Conservation (phyloP, 768 basidiomycete genomes). For the Leccinum broughii region DNA sequence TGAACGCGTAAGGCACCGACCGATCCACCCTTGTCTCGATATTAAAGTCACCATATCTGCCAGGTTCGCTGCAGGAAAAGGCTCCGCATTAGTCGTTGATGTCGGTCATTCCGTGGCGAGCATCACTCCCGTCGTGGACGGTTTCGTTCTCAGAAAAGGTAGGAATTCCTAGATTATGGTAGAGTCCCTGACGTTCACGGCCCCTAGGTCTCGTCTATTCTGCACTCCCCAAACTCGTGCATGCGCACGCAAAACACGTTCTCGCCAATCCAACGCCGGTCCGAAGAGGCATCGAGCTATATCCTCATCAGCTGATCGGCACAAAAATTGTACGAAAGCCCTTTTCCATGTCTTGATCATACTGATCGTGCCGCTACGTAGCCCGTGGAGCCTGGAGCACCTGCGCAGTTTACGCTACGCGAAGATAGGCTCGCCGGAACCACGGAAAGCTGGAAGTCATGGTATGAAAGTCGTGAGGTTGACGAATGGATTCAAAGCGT, state of each 20-base stretch:
- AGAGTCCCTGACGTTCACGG: neutral
- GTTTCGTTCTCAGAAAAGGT: constrained; percentile 97
- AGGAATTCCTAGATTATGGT: neutral
- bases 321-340: constrained; percentile 59
- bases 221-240: constrained; percentile 75
- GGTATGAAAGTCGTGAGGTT: constrained; percentile 80
- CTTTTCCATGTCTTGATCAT: neutral
- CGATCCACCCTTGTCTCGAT: constrained; percentile 3
- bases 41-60: constrained; percentile 11
- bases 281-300: constrained; percentile 64
- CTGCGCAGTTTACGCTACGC: constrained; percentile 68
- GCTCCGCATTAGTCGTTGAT: constrained; percentile 95
- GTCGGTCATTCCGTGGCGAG: constrained; percentile 88
- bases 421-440: constrained; percentile 72
- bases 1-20: constrained; percentile 73
- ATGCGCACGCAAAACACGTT: constrained; percentile 72
- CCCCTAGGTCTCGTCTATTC: constrained; percentile 73
- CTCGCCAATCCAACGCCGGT: constrained; percentile 49
- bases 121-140: constrained; percentile 94
- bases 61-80: constrained; percentile 95
- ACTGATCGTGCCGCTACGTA: constrained; percentile 31
- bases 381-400: constrained; percentile 70
- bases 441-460: constrained; percentile 77
- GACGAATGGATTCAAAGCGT: constrained; percentile 94
- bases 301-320: constrained; percentile 88